These are phyloP conservation scores for Oldenlandia corymbosa DNA, from an alignment of 257 asterid genomes.

Conservation along the genomic window DNA sequence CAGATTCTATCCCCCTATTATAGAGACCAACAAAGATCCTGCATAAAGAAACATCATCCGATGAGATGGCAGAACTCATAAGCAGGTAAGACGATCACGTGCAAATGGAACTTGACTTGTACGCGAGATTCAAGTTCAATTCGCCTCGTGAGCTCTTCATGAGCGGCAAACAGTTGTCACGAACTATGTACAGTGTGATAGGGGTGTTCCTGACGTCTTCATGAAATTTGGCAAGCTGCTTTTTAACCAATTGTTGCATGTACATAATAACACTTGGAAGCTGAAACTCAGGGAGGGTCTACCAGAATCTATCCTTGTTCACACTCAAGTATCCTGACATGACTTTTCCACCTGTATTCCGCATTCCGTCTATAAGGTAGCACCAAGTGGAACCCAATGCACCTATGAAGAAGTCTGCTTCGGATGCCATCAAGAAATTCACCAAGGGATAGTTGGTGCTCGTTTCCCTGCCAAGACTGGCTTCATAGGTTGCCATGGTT, in stretches of 20 bases:
- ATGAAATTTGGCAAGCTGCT: not conserved
- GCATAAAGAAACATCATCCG: too few species aligned
- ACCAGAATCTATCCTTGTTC: slow-evolving; percentile 95
- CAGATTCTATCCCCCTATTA: not conserved
- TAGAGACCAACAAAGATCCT: too few species aligned
- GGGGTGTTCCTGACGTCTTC: too few species aligned
- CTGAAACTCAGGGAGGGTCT: slow-evolving; percentile 10
- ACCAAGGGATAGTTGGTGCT: slow-evolving; percentile 91
- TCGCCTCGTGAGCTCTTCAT: too few species aligned
- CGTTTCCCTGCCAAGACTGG: slow-evolving; percentile 82
- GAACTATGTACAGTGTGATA: not conserved
- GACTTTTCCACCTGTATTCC: slow-evolving; percentile 89
- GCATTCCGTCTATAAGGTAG: slow-evolving; percentile 88
- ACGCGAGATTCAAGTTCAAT: too few species aligned
- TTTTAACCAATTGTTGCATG: not conserved
- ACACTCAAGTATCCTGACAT: slow-evolving; percentile 95
- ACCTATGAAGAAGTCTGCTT: slow-evolving; percentile 85
- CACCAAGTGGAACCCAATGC: slow-evolving; percentile 95
- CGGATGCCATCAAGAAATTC: slow-evolving; percentile 94
- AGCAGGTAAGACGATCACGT: not conserved
- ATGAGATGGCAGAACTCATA: not conserved
- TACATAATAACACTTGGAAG: not conserved
- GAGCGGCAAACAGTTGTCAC: not conserved
- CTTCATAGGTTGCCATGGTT: slow-evolving; percentile 81
- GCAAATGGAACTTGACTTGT: not conserved